Evolutionary conservation across 805 yeast species (phyloP), one percentile per base, ranked within the genome.

Genomic region (Yamadazyma ubonensis): DNA sequence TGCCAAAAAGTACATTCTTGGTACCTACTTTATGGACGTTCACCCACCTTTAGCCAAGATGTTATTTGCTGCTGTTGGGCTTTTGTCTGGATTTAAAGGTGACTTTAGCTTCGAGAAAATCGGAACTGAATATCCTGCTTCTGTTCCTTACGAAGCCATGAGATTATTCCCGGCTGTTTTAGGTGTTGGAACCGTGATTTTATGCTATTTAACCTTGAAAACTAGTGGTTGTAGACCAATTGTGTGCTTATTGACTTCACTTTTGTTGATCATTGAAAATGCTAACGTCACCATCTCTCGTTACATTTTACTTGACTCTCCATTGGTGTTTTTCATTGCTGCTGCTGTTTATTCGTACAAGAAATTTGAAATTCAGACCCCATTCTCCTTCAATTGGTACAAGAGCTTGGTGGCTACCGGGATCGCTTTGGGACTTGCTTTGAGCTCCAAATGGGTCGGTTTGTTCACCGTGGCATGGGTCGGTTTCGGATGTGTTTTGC

Each of bases 381-480:
- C 95, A n/a, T 76, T 78, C 52, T 51, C 83, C 12, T 54, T 58
- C 30, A 62, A 57, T 16, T 81, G 90, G 78, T 78, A 59, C 55
- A 79, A 73, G 54, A 63, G 79, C n/a, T 61, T 86, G 49, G 19
- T 79, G 20, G 71, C 81, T n/a, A 72, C 86, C 30, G 86, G 85
- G 50, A 57, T 81, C 38, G 79, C 80, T n/a, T 63, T 85, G 42
- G 95, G 93, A 38, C 67, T 84, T 42, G 84, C 93, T 3, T 63
- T 80, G 15, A 76, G 85, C 17, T 78, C 90, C 22, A 86, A 86
- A 61, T 85, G 93, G 93, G 93, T 85, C 33, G 95, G 95, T 46
- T 63, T 85, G 28, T 85, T 85, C 65, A 86, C 95, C 14, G 57
- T 86, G 42, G 83, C 83, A 3, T 86, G 91, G 91, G 74, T 80